phyloP scores from a whole-genome alignment of 2,329 filamentous ascomycete species.

The Lasiodiplodia gonubiensis region DNA sequence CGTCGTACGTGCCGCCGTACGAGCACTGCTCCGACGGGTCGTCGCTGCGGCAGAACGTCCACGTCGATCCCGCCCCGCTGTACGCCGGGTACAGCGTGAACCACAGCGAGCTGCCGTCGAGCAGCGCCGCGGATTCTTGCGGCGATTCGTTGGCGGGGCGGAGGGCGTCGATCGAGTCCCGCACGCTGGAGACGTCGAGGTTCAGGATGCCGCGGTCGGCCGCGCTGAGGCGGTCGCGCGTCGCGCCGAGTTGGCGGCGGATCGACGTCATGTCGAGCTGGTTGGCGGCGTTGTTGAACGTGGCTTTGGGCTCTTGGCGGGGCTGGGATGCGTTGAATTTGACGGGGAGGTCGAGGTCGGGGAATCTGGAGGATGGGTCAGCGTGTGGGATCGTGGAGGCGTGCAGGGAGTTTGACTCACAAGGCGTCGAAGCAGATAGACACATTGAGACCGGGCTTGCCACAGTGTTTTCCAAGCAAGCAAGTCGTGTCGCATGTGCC shows the following conservation, averaged over 20 bases:
- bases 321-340: background rate
- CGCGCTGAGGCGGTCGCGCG: background rate
- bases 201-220: background rate
- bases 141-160: background rate
- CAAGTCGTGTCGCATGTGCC: background rate
- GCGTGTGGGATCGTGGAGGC: background rate
- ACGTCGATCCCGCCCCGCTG: background rate
- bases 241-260: slow-evolving; percentile 13
- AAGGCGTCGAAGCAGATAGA: slow-evolving; percentile 7
- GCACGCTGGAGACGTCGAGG: background rate
- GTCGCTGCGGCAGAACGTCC: slow-evolving; percentile 1
- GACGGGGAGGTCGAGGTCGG: background rate
- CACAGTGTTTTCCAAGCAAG: background rate
- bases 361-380: background rate
- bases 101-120: slow-evolving; percentile 1
- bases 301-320: background rate
- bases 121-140: background rate
- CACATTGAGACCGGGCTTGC: background rate
- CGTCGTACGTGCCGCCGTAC: background rate
- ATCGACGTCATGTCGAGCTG: background rate
- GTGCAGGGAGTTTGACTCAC: background rate
- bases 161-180: background rate
- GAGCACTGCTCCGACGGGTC: background rate
- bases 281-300: background rate
- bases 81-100: background rate